phyloP scores from a whole-genome alignment of 73 alveolate species.

The Stentor coeruleus region DNA sequence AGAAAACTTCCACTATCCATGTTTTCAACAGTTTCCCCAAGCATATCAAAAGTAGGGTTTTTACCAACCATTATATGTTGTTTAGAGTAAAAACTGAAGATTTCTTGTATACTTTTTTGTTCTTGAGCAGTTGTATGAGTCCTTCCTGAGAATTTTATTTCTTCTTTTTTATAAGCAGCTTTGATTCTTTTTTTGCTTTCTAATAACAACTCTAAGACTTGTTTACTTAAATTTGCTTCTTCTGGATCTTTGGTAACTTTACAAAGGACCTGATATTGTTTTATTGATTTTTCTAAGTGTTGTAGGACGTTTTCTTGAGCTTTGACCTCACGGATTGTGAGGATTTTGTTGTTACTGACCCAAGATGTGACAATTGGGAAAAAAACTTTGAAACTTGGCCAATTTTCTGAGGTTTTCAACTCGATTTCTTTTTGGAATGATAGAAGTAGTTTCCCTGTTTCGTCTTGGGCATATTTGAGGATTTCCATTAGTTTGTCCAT shows the following conservation, averaged over 20 bases:
- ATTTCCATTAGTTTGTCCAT: neutral
- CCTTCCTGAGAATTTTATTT: neutral
- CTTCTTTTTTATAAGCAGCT: neutral
- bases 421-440: neutral
- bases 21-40: constrained; percentile 11
- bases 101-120: neutral
- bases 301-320: constrained; percentile 1
- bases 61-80: constrained; percentile 14
- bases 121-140: neutral
- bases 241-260: constrained; percentile 18
- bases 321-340: neutral
- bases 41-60: constrained; percentile 22
- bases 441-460: neutral
- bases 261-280: constrained; percentile 12
- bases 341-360: neutral
- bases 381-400: neutral
- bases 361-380: neutral
- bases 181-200: neutral
- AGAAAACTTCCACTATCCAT: constrained; percentile 9
- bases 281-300: constrained; percentile 20
- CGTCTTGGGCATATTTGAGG: neutral
- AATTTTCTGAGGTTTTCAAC: neutral
- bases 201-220: neutral
- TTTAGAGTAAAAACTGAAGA: neutral
- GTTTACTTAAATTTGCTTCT: neutral